phyloP scores from a whole-genome alignment of 176 grass and related monocot species.

The Lolium multiflorum region DNA sequence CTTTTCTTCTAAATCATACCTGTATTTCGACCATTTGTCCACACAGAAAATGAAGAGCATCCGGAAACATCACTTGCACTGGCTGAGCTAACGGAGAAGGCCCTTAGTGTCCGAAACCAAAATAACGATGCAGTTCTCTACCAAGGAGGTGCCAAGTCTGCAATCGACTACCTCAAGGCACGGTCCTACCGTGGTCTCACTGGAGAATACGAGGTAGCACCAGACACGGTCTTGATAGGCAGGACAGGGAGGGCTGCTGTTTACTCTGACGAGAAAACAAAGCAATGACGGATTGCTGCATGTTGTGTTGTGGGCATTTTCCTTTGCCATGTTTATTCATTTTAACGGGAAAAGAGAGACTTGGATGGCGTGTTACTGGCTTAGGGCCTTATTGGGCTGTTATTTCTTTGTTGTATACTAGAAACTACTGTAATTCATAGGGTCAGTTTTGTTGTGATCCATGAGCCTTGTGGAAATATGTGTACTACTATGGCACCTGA shows the following conservation, averaged over 20 bases:
- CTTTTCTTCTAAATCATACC: background rate
- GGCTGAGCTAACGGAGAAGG: conserved; percentile 65
- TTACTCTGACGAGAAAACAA: conserved; percentile 62
- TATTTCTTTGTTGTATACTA: background rate
- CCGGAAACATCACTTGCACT: conserved; percentile 58
- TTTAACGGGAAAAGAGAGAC: background rate
- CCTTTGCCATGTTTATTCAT: background rate
- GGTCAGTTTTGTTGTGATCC: conserved; percentile 15
- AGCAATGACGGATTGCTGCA: conserved; percentile 18
- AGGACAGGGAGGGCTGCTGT: conserved; percentile 71
- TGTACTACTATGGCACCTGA: background rate
- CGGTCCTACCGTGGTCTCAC: conserved; percentile 76
- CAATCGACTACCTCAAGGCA: conserved; percentile 75
- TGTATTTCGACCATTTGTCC: conserved; percentile 21
- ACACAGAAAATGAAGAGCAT: conserved; percentile 56
- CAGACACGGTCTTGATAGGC: conserved; percentile 63
- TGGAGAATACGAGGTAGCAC: conserved; percentile 53
- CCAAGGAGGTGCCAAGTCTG: conserved; percentile 75
- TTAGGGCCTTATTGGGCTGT: background rate
- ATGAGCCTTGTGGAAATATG: background rate
- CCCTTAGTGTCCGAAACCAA: conserved; percentile 55
- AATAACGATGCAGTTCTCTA: conserved; percentile 66
- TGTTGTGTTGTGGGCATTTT: background rate
- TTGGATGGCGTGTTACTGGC: background rate
- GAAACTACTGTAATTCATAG: background rate